A percentile compares a stretch with the other conserved stretches of the same genome.
Conservation (phyloP, 2,329 filamentous ascomycete genomes). For the Aplosporella prunicola region DNA sequence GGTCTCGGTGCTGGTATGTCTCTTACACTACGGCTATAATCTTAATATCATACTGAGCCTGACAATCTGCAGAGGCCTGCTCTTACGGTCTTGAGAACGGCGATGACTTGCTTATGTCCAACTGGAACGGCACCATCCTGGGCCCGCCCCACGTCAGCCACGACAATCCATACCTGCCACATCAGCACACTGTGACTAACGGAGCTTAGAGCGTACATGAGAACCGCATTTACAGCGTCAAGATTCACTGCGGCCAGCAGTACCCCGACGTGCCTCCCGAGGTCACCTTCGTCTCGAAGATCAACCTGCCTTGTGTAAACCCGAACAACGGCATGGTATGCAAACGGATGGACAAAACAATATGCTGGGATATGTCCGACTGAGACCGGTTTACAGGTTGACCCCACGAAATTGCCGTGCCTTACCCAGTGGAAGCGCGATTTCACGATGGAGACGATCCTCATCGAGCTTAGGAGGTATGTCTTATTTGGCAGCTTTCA, state of each 20-base stretch:
- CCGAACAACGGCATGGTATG: conserved; percentile 61
- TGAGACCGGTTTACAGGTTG: conserved; percentile 52
- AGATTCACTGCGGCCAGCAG: conserved; percentile 83
- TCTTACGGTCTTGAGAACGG: conserved; percentile 92
- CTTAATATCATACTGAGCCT: too few species aligned
- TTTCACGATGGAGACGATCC: conserved; percentile 88
- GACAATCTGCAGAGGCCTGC: conserved; percentile 63
- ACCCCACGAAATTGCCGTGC: conserved; percentile 73
- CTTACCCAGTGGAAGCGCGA: conserved; percentile 85
- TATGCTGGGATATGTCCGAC: not conserved
- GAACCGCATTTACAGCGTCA: conserved; percentile 97
- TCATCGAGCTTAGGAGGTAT: conserved; percentile 76
- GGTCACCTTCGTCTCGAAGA: conserved; percentile 85
- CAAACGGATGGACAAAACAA: conserved; percentile 6
- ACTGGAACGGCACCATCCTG: conserved; percentile 97
- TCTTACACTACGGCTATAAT: too few species aligned
- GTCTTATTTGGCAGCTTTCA: conserved; percentile 14
- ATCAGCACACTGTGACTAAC: too few species aligned
- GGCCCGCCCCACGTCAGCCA: conserved; percentile 82
- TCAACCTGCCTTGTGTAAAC: conserved; percentile 95
- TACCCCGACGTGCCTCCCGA: conserved; percentile 86
- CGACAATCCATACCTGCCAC: not conserved
- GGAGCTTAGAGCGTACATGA: conserved; percentile 73
- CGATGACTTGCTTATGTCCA: conserved; percentile 91
- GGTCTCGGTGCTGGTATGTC: conserved; percentile 73